Evolutionary conservation across 2,329 filamentous ascomycete genomes (phyloP), one percentile per base, ranked within the genome.

Genomic region (Fusarium sp.): DNA sequence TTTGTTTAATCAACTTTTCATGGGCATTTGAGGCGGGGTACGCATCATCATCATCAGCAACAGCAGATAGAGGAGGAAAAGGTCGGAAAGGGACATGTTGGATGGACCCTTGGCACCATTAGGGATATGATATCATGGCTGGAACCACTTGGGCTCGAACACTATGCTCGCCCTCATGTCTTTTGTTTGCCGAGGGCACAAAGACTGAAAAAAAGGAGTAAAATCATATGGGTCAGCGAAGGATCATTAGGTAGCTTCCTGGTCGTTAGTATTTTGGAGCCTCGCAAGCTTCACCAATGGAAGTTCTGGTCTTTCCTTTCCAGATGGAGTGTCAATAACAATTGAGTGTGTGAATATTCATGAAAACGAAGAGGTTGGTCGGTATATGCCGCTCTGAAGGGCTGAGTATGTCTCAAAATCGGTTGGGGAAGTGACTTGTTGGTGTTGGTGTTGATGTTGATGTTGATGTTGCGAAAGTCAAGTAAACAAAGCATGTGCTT

Each of bases 171-270:
- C 61, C 62, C 54, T 56, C 49, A 30, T 24, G 61, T 68, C 59
- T 67, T 62, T 56, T 52, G 56, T 47, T 61, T 68, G 70, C 63
- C 37, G 56, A 52, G 41, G 49, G 62, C 68, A 74, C 62, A 63
- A 57, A 65, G 58, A 69, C 64, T 47, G 43, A 65, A 64, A 72
- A 74, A 74, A 74, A 71, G 50, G 48, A 66, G 58, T 67, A 70
- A 74, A 74, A 74, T 61, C 48, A 51, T 64, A 54, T 65, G 68
- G 63, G 62, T 62, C 49, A 55, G 56, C 45, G 68, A 51, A 32
- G 57, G 71, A 63, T 71, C 46, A 37, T 37, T 69, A 69, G 68
- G 61, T 74, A 71, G 70, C 70, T 74, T 74, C 72, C 70, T 73
- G 57, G 46, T 68, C 65, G 50, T 70, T 44, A 62, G 56, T 62